Base-by-base conservation (phyloP, 2,329 filamentous ascomycete species). In the Ceratocystis alfenasii region DNA sequence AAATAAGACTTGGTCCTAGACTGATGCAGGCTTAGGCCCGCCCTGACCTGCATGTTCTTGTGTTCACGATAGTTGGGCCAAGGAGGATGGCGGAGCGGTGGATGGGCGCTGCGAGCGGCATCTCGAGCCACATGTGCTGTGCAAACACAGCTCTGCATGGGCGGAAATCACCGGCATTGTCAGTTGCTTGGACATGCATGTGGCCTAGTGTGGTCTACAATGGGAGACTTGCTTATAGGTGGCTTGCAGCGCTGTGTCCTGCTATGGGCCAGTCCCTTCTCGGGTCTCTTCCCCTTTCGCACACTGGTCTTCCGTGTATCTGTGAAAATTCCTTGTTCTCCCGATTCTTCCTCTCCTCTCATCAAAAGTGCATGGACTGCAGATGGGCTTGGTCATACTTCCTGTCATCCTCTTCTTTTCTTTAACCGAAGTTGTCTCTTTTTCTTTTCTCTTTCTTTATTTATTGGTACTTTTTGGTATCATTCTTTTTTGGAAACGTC, bases 141-240 rank as follows among this genome's bases (percentile, higher is more conserved):
- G 25, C 25, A 59, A 59, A 17, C 53, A 17, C 53, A 59, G 53
- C 53, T 59, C 25, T 59, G 53, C 28, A 59, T 59, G 25, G 53
- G 28, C 53, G 28, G 53, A 59, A 59, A 59, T 59, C 53, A n/a
- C 53, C 53, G 53, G 53, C 53, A 59, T 59, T 33, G 25, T 59
- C 53, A 59, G 28, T 59, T 33, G 28, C 53, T 59, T 59, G 28
- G 53, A 8, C 53, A 59, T 36, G 53, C 3, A n/a, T 59, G 53
- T 33, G 33, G 33, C 33, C 33, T 12, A 36, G 33, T 36, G 10
- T 36, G 10, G 53, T 33, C 53, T 59, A 33, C 53, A 30, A 30
- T 30, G 53, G 28, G 28, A 17, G 53, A 17, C 12, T 30, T 33
- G 53, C n/a, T 59, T 30, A 7, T 33, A 7, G 12, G 53, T 59